These are phyloP conservation scores for Apiotrichum akiyoshidainum DNA, from an alignment of 1,284 basidiomycete species.

Conservation along the genomic window DNA sequence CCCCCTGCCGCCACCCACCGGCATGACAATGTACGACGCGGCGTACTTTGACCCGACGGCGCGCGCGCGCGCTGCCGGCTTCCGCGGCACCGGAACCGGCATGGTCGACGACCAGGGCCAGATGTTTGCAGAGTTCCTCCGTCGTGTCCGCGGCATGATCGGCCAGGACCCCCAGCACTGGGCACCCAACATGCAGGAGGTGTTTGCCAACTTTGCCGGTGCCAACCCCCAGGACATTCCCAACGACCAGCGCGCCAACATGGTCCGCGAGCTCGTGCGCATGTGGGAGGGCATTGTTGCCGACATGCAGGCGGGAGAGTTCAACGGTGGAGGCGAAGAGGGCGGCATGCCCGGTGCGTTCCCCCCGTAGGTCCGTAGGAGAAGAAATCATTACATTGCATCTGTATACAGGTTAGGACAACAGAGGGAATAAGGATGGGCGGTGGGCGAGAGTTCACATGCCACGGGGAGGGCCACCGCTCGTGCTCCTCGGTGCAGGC, in stretches of 20 bases:
- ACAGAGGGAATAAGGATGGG: too few species aligned
- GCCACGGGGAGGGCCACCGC: too few species aligned
- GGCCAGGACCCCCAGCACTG: conserved; percentile 14
- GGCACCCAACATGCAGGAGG: conserved; percentile 14
- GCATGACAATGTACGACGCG: conserved; percentile 62
- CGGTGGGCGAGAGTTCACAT: too few species aligned
- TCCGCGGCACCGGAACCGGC: neutral
- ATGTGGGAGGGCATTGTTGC: conserved; percentile 20
- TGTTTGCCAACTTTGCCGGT: conserved; percentile 17
- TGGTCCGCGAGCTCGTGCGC: conserved; percentile 16
- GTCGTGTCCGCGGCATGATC: conserved; percentile 14
- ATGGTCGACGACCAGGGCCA: conserved; percentile 3
- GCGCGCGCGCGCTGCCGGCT: conserved; percentile 15
- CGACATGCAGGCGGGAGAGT: conserved; percentile 8
- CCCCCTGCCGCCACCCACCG: conserved; percentile 67
- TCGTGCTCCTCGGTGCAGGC: too few species aligned
- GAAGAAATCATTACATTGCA: neutral
- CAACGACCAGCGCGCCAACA: conserved; percentile 11
- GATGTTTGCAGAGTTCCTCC: conserved; percentile 19
- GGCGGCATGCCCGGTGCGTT: conserved; percentile 18
- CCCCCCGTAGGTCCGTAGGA: conserved; percentile 5
- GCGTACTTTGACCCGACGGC: conserved; percentile 59
- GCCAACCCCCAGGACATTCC: conserved; percentile 15
- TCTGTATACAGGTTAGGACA: too few species aligned
- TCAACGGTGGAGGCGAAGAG: neutral